Evolutionary conservation across 1,139 yeast species (phyloP).

Genomic region (Hanseniaspora sp.): DNA sequence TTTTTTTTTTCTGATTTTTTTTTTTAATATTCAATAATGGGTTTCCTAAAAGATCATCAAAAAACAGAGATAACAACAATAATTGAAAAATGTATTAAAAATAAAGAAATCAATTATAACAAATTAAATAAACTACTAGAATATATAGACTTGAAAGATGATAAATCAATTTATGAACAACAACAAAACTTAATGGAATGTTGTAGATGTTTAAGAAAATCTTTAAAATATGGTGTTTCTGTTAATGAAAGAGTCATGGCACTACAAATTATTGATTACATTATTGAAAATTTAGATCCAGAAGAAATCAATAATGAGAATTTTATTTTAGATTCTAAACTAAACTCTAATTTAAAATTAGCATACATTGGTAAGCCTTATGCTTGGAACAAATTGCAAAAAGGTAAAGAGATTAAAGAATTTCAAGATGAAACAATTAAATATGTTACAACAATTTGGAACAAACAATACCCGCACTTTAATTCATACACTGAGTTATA

Average conservation of each 20-base stretch:
- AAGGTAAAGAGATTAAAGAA: slow-evolving; percentile 18
- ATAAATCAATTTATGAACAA: slow-evolving; percentile 19
- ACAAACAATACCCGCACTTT: slow-evolving; percentile 1
- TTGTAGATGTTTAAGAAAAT: slow-evolving; percentile 80
- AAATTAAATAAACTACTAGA: slow-evolving; percentile 18
- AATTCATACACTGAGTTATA: slow-evolving; percentile 3
- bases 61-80: slow-evolving; percentile 45
- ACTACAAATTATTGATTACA: slow-evolving; percentile 7
- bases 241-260: slow-evolving; percentile 10
- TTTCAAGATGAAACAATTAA: slow-evolving; percentile 4
- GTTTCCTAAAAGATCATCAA: slow-evolving; percentile 41
- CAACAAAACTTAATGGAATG: slow-evolving; percentile 44
- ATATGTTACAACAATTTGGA: slow-evolving; percentile 5
- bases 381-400: slow-evolving; percentile 21
- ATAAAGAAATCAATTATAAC: slow-evolving; percentile 29
- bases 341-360: slow-evolving; percentile 10
- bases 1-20: not conserved
- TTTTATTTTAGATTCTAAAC: slow-evolving; percentile 6
- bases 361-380: slow-evolving; percentile 12
- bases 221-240: slow-evolving; percentile 64
- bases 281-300: slow-evolving; percentile 12
- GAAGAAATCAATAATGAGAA: slow-evolving; percentile 12
- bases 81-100: slow-evolving; percentile 35
- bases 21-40: slow-evolving; percentile 33
- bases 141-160: slow-evolving; percentile 15